These are phyloP conservation scores for Lithocarpus polystachyus DNA, from an alignment of 306 rosid species.

Conservation along the genomic window DNA sequence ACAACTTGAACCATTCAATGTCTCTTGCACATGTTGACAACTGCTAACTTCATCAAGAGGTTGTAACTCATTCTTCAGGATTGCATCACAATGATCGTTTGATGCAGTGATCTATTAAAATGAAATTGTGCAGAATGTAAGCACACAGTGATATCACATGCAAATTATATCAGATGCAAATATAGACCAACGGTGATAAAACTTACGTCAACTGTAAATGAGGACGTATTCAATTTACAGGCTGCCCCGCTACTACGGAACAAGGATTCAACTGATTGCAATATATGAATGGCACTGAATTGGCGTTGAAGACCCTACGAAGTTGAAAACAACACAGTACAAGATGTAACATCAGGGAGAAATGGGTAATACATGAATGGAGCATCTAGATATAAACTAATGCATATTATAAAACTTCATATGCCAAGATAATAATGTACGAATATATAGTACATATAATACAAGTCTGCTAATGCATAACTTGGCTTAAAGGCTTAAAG, in stretches of 20 bases:
- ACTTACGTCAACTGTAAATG: slow-evolving; percentile 74
- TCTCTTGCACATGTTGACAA: slow-evolving; percentile 29
- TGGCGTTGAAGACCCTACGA: slow-evolving; percentile 62
- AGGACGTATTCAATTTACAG: slow-evolving; percentile 61
- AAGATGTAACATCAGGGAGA: slow-evolving; percentile 15
- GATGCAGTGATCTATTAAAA: slow-evolving; percentile 50
- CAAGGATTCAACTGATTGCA: slow-evolving; percentile 57
- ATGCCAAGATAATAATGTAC: background rate
- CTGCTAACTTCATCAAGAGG: slow-evolving; percentile 21
- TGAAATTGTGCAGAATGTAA: slow-evolving; percentile 17
- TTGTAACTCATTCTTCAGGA: slow-evolving; percentile 45
- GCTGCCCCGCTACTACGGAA: slow-evolving; percentile 47
- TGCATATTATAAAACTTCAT: slow-evolving; percentile 2
- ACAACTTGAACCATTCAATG: slow-evolving; percentile 30
- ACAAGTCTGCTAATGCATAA: background rate
- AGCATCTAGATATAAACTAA: background rate
- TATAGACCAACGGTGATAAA: slow-evolving; percentile 8
- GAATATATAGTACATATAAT: background rate
- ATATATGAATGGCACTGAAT: slow-evolving; percentile 63
- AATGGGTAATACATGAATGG: background rate
- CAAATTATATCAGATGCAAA: slow-evolving; percentile 3
- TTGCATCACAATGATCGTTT: slow-evolving; percentile 45
- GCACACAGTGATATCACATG: slow-evolving; percentile 2
- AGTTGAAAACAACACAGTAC: slow-evolving; percentile 21
- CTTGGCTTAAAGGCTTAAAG: background rate